A percentile compares a stretch with the other conserved stretches of the same genome.
Evolutionary conservation across 768 basidiomycete species (phyloP).

Genomic region (Trametes cingulata): DNA sequence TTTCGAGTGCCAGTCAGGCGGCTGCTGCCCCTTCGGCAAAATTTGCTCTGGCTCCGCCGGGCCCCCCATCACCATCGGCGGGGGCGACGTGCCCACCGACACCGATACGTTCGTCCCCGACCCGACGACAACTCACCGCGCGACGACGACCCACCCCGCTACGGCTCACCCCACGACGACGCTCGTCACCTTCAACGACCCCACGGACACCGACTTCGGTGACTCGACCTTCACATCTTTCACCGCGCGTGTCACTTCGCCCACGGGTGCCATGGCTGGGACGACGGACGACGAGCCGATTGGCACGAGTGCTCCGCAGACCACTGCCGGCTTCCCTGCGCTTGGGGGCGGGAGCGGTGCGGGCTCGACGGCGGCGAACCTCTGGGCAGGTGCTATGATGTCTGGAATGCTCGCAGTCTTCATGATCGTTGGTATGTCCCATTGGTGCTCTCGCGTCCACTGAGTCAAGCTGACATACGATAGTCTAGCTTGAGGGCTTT

Average conservation of each 20-base stretch:
- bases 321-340: too few relatives aligned
- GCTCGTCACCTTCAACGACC: background rate
- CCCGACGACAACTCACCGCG: background rate
- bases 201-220: background rate
- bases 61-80: slow-evolving; percentile 7
- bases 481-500: too few relatives aligned
- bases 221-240: background rate
- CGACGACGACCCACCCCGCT: background rate
- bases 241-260: background rate
- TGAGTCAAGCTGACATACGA: background rate
- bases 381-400: background rate
- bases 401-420: background rate
- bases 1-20: slow-evolving; percentile 4
- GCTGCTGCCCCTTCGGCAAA: slow-evolving; percentile 9
- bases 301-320: too few relatives aligned
- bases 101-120: background rate
- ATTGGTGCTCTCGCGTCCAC: background rate
- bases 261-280: too few relatives aligned
- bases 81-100: background rate
- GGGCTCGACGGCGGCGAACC: background rate
- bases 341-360: background rate
- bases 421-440: background rate
- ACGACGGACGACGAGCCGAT: too few relatives aligned
- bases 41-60: slow-evolving; percentile 8
- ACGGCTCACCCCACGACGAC: background rate